Evolutionary conservation across 805 yeast genomes (phyloP).

Genomic region (Metschnikowia arizonensis): DNA sequence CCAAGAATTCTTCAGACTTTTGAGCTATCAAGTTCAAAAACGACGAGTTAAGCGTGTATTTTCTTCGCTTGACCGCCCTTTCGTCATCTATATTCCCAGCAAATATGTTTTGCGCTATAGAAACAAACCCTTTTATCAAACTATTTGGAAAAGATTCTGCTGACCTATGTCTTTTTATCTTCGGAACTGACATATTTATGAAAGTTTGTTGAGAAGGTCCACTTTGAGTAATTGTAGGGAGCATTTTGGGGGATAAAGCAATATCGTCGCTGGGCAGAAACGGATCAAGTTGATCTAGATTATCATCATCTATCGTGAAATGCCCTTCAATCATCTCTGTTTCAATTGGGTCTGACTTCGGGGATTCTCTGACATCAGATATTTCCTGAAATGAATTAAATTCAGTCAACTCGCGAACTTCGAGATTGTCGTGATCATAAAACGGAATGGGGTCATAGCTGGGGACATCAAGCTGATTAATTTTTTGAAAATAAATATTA

Average conservation of each 20-base stretch:
- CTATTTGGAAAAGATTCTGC: neutral
- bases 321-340: conserved; percentile 16
- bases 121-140: conserved; percentile 12
- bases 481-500: conserved; percentile 11
- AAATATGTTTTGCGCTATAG: conserved; percentile 14
- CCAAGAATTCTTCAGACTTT: conserved; percentile 31
- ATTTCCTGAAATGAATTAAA: neutral
- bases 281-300: conserved; percentile 4
- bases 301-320: conserved; percentile 15
- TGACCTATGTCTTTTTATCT: neutral
- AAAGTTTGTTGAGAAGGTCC: neutral
- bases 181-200: neutral
- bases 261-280: neutral
- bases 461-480: conserved; percentile 14
- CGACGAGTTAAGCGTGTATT: conserved; percentile 11
- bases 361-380: neutral
- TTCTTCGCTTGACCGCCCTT: conserved; percentile 6
- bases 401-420: neutral
- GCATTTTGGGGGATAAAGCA: neutral
- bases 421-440: conserved; percentile 6
- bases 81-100: neutral
- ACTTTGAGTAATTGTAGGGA: neutral
- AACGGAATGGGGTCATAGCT: conserved; percentile 14
- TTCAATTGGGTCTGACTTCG: conserved; percentile 6
- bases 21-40: conserved; percentile 21